Evolutionary conservation across 768 basidiomycete species (phyloP), one percentile per base, ranked within the genome.

Genomic region (Panellus pusillus): DNA sequence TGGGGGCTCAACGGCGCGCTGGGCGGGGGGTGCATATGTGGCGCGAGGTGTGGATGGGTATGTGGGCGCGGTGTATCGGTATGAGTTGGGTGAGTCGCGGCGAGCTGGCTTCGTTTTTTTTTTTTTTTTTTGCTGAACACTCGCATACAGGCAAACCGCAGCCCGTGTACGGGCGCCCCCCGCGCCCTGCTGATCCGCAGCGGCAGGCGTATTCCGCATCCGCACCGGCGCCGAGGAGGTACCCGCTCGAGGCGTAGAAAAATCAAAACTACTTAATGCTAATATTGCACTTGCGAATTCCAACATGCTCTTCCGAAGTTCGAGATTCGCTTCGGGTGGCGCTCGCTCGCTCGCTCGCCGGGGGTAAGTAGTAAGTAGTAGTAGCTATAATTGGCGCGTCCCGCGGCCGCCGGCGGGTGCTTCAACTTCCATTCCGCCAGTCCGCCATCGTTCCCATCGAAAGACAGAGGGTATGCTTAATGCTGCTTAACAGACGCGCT

Each of bases 11-110:
- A 82, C 63, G 75, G 70, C 18, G 71, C 71, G 27, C 65, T 68
- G 32, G 87, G 89, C 32, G 89, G 88, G 17, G 89, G 6, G 83
- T 76, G 5, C 86, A 89, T 68, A 91, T 94, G 86, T 95, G 86
- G 83, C 77, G 93, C 64, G 83, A 82, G 60, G 75, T 84, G 37
- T 94, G 91, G 77, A 83, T 61, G 71, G 79, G 60, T 70, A 75
- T 9, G 89, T 91, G 13, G 77, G 74, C 9, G 65, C 61, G 62
- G 83, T 93, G 53, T 90, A 93, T 71, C 63, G 64, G 55, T 78
- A 84, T 58, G 70, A 86, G 31, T 71, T 93, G 55, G 77, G 92
- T 89, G 65, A 72, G 90, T 82, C 37, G 18, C 13, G n/a, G n/a
- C n/a, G n/a, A n/a, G n/a, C 50, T 31, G 53, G 58, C 36, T 43